Conservation (phyloP, 1,284 basidiomycete species). For the Amylostereum chailletii region DNA sequence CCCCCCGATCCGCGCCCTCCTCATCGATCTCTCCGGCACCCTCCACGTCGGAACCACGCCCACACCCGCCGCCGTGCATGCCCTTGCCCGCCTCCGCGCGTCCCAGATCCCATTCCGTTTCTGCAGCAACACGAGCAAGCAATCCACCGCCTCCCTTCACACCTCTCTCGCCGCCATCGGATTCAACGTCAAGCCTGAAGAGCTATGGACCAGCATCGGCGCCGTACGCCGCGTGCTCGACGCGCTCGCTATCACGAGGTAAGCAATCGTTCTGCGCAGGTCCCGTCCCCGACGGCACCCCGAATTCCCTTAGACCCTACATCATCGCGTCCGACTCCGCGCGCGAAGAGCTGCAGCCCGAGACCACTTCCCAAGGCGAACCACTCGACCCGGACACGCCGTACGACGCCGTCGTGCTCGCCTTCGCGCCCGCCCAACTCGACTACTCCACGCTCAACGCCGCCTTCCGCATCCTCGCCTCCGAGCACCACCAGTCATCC, state of each 20-base stretch:
- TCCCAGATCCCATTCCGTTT: constrained; percentile 48
- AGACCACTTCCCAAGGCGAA: constrained; percentile 12
- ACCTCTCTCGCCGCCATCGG: constrained; percentile 38
- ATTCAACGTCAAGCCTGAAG: constrained; percentile 33
- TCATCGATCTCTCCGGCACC: constrained; percentile 67
- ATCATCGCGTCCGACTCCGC: constrained; percentile 54
- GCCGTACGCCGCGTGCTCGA: constrained; percentile 43
- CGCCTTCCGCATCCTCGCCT: constrained; percentile 56
- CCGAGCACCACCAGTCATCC: constrained; percentile 15
- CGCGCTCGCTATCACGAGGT: constrained; percentile 34
- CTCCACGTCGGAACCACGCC: constrained; percentile 47
- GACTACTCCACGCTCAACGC: constrained; percentile 51
- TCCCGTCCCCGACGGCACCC: neutral
- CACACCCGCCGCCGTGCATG: constrained; percentile 40
- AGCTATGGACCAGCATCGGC: constrained; percentile 57
- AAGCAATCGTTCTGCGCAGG: neutral
- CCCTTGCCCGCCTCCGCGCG: constrained; percentile 37
- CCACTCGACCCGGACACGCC: constrained; percentile 9
- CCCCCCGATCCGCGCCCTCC: constrained; percentile 38
- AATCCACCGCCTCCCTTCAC: constrained; percentile 39
- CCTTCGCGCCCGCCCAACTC: constrained; percentile 46
- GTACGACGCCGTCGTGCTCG: constrained; percentile 61
- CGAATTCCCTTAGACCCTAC: constrained; percentile 35
- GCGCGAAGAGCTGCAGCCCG: constrained; percentile 34
- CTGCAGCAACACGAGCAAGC: constrained; percentile 54